Evolutionary conservation across 2,329 filamentous ascomycete species (phyloP).

Genomic region (Phyllosticta capitalensis): DNA sequence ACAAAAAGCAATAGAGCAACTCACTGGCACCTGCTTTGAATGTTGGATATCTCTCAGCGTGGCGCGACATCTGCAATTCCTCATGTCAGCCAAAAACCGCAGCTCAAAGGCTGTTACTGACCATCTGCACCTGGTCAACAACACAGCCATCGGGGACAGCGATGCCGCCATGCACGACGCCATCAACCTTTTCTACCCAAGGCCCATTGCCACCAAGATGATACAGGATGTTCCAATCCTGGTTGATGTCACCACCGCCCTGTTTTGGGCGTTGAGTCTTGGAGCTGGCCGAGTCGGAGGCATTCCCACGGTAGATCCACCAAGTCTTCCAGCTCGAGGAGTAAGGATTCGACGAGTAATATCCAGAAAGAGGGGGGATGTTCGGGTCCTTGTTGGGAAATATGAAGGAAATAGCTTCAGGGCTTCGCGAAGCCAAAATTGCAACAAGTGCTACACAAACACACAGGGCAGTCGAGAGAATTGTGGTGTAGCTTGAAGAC

Average conservation of each 20-base stretch:
- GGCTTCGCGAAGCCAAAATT: neutral
- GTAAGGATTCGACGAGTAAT: neutral
- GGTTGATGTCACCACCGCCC: slow-evolving; percentile 20
- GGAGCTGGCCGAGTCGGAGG: neutral
- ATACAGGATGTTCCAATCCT: slow-evolving; percentile 42
- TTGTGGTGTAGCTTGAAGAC: neutral
- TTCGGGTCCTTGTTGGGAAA: neutral
- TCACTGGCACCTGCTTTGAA: slow-evolving; percentile 39
- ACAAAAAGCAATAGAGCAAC: slow-evolving; percentile 17
- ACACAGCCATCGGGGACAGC: slow-evolving; percentile 39
- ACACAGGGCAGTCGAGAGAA: neutral
- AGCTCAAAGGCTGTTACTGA: slow-evolving; percentile 16
- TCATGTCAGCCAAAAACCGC: slow-evolving; percentile 10
- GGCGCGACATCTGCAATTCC: slow-evolving; percentile 42
- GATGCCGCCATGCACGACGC: slow-evolving; percentile 32
- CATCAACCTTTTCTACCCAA: slow-evolving; percentile 42
- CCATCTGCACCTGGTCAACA: slow-evolving; percentile 51
- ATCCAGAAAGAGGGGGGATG: neutral
- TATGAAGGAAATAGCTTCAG: neutral
- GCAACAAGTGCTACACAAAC: neutral
- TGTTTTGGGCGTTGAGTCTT: slow-evolving; percentile 7
- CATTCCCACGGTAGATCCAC: neutral
- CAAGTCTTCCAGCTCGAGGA: slow-evolving; percentile 5
- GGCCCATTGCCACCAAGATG: slow-evolving; percentile 47
- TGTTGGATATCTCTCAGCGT: slow-evolving; percentile 50